Evolutionary conservation across 805 yeast species (phyloP).

Genomic region (Kuraishia piskuri): DNA sequence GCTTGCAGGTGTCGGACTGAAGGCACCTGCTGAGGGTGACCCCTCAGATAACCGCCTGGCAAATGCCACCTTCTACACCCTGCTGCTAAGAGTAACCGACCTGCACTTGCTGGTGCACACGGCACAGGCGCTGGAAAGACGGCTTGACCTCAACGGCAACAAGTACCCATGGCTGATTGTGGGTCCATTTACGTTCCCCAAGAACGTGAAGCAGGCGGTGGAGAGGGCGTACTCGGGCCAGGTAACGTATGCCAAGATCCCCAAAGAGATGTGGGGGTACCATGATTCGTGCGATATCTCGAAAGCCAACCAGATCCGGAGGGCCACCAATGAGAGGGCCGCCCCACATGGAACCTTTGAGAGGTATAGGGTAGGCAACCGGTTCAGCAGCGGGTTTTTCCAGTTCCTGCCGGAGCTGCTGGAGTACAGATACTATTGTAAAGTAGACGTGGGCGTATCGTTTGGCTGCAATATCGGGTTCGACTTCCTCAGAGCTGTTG

Average conservation of each 20-base stretch:
- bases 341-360: conserved; percentile 24
- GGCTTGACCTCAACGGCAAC: background rate
- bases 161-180: background rate
- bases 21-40: too few relatives aligned
- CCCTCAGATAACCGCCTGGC: background rate
- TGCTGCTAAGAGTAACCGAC: conserved; percentile 2
- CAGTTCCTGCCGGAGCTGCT: conserved; percentile 34
- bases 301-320: conserved; percentile 50
- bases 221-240: conserved; percentile 59
- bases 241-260: conserved; percentile 63
- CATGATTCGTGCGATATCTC: conserved; percentile 62
- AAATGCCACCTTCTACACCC: conserved; percentile 7
- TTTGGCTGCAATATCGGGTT: conserved; percentile 45
- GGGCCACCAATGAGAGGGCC: conserved; percentile 22
- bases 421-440: conserved; percentile 44
- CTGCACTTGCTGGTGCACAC: background rate
- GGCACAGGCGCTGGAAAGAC: background rate
- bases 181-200: conserved; percentile 33
- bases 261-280: conserved; percentile 60
- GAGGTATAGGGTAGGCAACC: conserved; percentile 40
- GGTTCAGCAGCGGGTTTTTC: conserved; percentile 43
- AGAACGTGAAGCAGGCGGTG: conserved; percentile 56
- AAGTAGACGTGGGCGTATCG: conserved; percentile 49
- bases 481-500: conserved; percentile 40
- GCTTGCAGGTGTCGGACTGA: too few relatives aligned